Base-by-base conservation (phyloP, 768 basidiomycete species). In the Rhodotorula sphaerocarpa region DNA sequence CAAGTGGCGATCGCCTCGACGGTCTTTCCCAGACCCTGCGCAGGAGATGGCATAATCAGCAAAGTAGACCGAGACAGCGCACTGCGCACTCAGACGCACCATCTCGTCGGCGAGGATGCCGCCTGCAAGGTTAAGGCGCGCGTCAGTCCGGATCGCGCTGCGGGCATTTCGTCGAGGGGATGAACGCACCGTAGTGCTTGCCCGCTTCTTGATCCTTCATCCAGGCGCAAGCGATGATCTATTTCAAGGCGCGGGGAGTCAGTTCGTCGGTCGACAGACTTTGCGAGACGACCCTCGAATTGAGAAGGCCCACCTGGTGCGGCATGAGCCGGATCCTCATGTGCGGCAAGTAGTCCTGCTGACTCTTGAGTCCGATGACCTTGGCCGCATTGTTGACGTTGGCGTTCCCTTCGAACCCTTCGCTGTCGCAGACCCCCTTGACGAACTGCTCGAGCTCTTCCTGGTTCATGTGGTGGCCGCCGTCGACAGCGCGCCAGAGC, bases 11-110 rank as follows among this genome's bases (percentile, higher is more conserved):
- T 95, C 0, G 88, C 90, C 72, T 92, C 89, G 55, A 91, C 90
- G 0, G 90, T 92, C 76, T 92, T 92, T 65, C 90, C 90, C 59
- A 93, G 86, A 84, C 91, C 90, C 91, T 62, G 42, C 74, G 36
- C 10, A 9, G 36, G 36, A 9, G 16, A 39, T 39, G 72, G 1
- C 74, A 11, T 10, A 2, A 36, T 31, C 9, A 36, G 55, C 21
- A 14, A 36, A 23, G n/a, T 31, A 1, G 9, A 10, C 25, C 25
- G 4, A 25, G 20, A 7, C 39, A 44, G 43, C 41, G 27, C 9
- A n/a, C n/a, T n/a, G n/a, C n/a, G n/a, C n/a, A n/a, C n/a, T n/a
- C n/a, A n/a, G n/a, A n/a, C n/a, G n/a, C 28, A 59, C 58, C 60
- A 63, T 59, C 52, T 63, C 62, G 39, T 63, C 62, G 15, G 43